Evolutionary conservation across 257 asterid genomes (phyloP).

Genomic region (Capsicum rhomboideum): DNA sequence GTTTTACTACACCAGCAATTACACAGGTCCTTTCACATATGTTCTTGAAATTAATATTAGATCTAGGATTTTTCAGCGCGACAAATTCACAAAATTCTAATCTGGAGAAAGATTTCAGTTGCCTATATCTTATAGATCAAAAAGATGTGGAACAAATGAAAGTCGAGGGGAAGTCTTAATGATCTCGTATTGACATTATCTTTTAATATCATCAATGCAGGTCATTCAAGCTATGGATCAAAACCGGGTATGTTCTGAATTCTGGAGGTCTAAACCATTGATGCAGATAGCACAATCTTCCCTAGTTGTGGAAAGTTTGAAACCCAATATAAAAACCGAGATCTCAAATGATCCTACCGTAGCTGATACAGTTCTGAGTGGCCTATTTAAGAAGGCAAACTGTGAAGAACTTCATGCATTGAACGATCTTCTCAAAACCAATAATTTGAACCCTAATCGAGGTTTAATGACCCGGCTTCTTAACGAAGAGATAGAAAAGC

Average conservation of each 20-base stretch:
- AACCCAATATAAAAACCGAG: constrained; percentile 30
- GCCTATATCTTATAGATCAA: not conserved
- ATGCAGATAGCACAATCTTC: constrained; percentile 60
- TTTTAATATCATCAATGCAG: constrained; percentile 20
- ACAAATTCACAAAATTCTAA: not conserved
- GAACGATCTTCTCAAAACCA: constrained; percentile 36
- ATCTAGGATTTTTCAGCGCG: not conserved
- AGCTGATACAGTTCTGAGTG: constrained; percentile 31
- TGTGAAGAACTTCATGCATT: constrained; percentile 59
- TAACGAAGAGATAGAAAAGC: constrained; percentile 45
- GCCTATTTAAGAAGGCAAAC: constrained; percentile 66
- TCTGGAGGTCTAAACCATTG: constrained; percentile 86
- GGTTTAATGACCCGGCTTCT: constrained; percentile 51
- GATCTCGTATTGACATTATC: not conserved
- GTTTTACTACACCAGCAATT: constrained; percentile 82
- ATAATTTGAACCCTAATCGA: constrained; percentile 29
- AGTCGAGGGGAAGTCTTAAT: not conserved
- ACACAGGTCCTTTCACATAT: constrained; percentile 46
- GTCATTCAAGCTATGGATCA: constrained; percentile 81
- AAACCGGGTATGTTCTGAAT: constrained; percentile 44
- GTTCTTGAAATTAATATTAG: not conserved
- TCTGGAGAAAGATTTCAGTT: not conserved
- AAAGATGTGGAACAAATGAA: not conserved
- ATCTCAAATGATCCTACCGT: constrained; percentile 20
- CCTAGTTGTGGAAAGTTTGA: constrained; percentile 13